Base-by-base conservation (phyloP, 2,329 filamentous ascomycete species). In the Trichoderma brevicompactum region DNA sequence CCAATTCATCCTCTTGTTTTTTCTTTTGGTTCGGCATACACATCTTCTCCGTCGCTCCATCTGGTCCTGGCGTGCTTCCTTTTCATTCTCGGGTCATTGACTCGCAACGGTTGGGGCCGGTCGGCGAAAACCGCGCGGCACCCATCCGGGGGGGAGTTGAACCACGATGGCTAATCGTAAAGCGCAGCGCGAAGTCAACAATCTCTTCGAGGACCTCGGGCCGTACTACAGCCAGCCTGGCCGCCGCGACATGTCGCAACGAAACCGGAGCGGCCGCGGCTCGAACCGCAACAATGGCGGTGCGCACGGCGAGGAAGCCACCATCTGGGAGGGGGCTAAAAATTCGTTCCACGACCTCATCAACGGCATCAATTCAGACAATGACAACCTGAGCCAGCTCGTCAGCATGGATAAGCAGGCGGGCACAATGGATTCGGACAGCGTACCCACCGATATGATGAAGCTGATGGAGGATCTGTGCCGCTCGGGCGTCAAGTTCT, bases 221-320 rank as follows among this genome's bases (percentile, higher is more conserved):
- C 74, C 75, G 12, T 76, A 73, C 62, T 76, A 73, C 66, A 71
- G 74, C 43, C 68, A 71, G 63, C 69, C 71, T 17, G 52, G 53
- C 41, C 52, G 49, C 46, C 61, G 46, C 43, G 59, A 62, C 12
- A 81, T 81, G 79, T 80, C 79, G 49, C 79, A 81, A 71, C 75
- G 79, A 67, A 80, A 79, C 67, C 78, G 80, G 63, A 80, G 79
- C 70, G 78, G 78, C 59, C 79, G 79, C 67, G 79, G 78, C 44
- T 79, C 78, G 46, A 79, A 79, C 72, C 77, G 79, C 48, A 81
- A 79, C 72, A 80, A 79, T 54, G 78, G 79, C 32, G 76, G 77
- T 67, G 70, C 75, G 7, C 77, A 79, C 38, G 80, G 80, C 34
- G 80, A 82, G 68, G 80, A 82, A 69, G 77, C 75, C 8, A 74